Conservation (phyloP, 495 filamentous ascomycete species). For the Umbilicaria muhlenbergii region DNA sequence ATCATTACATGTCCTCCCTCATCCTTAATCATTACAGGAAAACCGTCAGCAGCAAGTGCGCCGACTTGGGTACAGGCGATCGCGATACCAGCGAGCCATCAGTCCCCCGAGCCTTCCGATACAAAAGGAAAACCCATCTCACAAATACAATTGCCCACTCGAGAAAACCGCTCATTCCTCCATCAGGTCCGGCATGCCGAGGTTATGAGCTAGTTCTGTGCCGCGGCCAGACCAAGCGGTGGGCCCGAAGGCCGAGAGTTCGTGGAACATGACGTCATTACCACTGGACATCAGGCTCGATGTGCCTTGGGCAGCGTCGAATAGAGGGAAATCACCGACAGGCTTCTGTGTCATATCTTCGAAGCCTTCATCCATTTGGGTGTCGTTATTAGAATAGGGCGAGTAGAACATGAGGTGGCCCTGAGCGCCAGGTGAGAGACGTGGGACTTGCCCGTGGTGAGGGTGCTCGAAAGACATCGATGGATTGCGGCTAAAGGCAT, state of each 20-base stretch:
- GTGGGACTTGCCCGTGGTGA: slow-evolving; percentile 18
- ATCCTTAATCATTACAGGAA: too few relatives aligned
- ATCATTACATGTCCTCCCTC: too few relatives aligned
- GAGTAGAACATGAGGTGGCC: slow-evolving; percentile 50
- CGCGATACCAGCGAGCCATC: too few relatives aligned
- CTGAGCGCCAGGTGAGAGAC: slow-evolving; percentile 47
- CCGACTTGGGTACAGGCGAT: too few relatives aligned
- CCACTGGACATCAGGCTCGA: slow-evolving; percentile 8
- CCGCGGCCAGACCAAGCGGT: slow-evolving; percentile 11
- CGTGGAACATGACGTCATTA: slow-evolving; percentile 8
- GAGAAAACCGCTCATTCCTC: neutral
- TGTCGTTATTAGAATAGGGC: slow-evolving; percentile 35
- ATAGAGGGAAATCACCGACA: slow-evolving; percentile 33
- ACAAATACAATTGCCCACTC: too few relatives aligned
- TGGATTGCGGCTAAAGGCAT: slow-evolving; percentile 17
- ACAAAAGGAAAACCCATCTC: too few relatives aligned
- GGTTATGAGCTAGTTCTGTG: slow-evolving; percentile 8
- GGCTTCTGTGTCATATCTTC: slow-evolving; percentile 23
- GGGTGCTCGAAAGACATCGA: slow-evolving; percentile 13
- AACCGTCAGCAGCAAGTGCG: too few relatives aligned
- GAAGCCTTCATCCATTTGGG: slow-evolving; percentile 22
- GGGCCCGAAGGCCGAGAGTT: slow-evolving; percentile 8
- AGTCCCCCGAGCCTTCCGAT: too few relatives aligned
- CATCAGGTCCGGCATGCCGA: slow-evolving; percentile 12
- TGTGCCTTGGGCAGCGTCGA: slow-evolving; percentile 11